Evolutionary conservation across 495 filamentous ascomycete genomes (phyloP).

Genomic region (Astrothelium subdiscretum): DNA sequence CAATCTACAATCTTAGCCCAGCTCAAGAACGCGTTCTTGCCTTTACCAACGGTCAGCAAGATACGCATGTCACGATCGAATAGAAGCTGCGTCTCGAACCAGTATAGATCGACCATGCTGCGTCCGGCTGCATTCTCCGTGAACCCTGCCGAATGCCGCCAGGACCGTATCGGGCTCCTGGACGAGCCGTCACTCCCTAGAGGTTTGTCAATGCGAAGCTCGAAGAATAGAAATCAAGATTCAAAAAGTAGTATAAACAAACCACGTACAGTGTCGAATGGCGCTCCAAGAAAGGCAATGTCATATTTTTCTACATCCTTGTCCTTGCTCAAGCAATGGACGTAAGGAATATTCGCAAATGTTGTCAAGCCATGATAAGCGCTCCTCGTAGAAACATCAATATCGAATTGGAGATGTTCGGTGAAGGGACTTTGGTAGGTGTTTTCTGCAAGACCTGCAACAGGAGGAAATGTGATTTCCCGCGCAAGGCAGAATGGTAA

Average conservation of each 20-base stretch:
- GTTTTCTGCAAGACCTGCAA: neutral
- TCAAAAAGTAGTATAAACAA: neutral
- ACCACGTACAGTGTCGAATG: conserved; percentile 39
- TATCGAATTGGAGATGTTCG: neutral
- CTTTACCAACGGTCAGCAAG: conserved; percentile 7
- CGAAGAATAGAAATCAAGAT: neutral
- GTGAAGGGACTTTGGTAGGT: neutral
- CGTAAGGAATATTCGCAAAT: conserved; percentile 38
- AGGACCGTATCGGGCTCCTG: conserved; percentile 41
- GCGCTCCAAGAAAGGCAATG: conserved; percentile 68
- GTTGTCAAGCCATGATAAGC: conserved; percentile 38
- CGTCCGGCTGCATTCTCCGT: conserved; percentile 25
- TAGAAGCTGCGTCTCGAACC: conserved; percentile 10
- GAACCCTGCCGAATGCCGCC: conserved; percentile 38
- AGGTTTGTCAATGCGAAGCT: neutral
- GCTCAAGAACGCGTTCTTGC: conserved; percentile 32
- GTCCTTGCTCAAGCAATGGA: conserved; percentile 28
- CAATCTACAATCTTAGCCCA: conserved; percentile 43
- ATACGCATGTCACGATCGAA: neutral
- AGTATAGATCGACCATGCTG: conserved; percentile 34
- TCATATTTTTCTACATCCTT: conserved; percentile 49
- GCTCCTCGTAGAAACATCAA: neutral
- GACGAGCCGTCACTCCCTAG: conserved; percentile 35
- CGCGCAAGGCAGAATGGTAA: neutral
- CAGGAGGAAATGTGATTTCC: conserved; percentile 3